Conservation (phyloP, 2,329 filamentous ascomycete species). For the Fusarium tjaetaba region DNA sequence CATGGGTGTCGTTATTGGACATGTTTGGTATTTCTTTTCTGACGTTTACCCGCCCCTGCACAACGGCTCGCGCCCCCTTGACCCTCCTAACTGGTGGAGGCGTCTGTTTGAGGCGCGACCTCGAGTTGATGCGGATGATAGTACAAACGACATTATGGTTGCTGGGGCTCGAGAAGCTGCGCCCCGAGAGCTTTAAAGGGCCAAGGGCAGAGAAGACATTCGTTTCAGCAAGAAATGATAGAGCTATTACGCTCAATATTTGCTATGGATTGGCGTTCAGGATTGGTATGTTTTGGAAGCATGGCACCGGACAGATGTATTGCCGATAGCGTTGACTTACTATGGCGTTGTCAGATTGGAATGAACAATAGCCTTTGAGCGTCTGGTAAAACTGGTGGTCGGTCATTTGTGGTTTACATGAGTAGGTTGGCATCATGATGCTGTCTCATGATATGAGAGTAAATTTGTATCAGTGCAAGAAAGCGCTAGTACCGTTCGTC, state of each 20-base stretch:
- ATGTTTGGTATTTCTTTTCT: conserved; percentile 98
- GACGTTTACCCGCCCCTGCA: conserved; percentile 96
- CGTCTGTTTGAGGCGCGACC: conserved; percentile 77
- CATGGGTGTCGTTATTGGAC: conserved; percentile 92
- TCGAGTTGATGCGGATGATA: conserved; percentile 59
- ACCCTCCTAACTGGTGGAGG: conserved; percentile 91
- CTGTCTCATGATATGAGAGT: conserved; percentile 18
- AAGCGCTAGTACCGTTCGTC: not conserved
- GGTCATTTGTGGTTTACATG: not conserved
- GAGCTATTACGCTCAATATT: not conserved
- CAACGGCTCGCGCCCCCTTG: conserved; percentile 83
- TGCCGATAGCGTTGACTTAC: conserved; percentile 1
- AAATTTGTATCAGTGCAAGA: not conserved
- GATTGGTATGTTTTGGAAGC: conserved; percentile 28
- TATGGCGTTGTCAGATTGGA: conserved; percentile 25
- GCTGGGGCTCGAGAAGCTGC: conserved; percentile 56
- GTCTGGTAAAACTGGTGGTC: not conserved
- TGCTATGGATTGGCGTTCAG: conserved; percentile 20
- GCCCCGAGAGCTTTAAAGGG: conserved; percentile 35
- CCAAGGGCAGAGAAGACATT: not conserved
- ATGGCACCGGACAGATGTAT: conserved; percentile 13
- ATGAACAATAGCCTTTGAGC: not conserved
- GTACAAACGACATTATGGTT: conserved; percentile 70
- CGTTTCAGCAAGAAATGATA: not conserved
- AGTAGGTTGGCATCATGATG: not conserved